Conservation (phyloP, 1,284 basidiomycete genomes). For the Boletus semigastroideus region DNA sequence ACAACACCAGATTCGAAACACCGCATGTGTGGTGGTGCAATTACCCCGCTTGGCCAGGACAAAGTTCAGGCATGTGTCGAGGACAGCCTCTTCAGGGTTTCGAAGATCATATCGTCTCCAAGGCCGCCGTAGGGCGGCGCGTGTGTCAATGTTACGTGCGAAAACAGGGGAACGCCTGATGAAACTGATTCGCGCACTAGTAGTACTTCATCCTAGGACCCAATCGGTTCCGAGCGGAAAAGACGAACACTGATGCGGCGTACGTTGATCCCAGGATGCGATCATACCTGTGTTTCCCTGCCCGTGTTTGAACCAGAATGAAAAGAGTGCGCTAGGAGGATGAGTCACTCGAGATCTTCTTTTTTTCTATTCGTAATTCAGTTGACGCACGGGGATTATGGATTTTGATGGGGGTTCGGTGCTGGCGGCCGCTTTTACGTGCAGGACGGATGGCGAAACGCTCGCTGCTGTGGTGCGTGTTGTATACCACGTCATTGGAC, state of each 20-base stretch:
- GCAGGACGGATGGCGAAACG: conserved; percentile 8
- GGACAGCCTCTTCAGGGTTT: neutral
- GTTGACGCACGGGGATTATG: conserved; percentile 8
- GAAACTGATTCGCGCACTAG: conserved; percentile 6
- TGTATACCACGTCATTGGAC: conserved; percentile 22
- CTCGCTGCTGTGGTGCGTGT: conserved; percentile 10
- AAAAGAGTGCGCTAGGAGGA: neutral
- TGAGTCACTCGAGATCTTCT: neutral
- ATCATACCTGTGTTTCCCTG: conserved; percentile 5
- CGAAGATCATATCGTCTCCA: neutral
- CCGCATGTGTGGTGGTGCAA: conserved; percentile 5
- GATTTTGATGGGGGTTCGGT: conserved; percentile 10
- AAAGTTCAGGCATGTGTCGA: neutral
- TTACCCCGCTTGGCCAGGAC: conserved; percentile 1
- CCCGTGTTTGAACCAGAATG: conserved; percentile 5
- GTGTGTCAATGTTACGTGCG: conserved; percentile 14
- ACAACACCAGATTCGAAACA: neutral
- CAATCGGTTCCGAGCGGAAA: conserved; percentile 17
- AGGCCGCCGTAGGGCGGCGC: neutral
- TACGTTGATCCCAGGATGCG: conserved; percentile 14
- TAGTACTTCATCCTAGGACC: neutral
- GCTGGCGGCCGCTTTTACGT: conserved; percentile 24
- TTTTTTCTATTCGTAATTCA: conserved; percentile 3
- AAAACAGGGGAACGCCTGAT: neutral
- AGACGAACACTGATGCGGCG: neutral